A percentile compares a stretch with the other conserved stretches of the same genome.
Conservation (phyloP, 2,329 filamentous ascomycete genomes). For the Monosporascus ibericus region DNA sequence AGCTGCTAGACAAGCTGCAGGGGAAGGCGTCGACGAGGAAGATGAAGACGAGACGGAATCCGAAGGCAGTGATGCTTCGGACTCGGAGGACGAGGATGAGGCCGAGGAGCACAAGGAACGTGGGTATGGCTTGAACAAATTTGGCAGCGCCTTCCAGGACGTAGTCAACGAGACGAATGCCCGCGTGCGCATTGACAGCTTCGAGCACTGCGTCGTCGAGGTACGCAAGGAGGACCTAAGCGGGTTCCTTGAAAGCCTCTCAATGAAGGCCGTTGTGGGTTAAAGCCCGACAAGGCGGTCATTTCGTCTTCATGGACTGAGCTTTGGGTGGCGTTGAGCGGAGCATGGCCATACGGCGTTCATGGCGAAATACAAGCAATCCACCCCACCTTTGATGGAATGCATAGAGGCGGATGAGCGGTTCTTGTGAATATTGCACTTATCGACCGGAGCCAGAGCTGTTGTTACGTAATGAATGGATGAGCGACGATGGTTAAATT, state of each 20-base stretch:
- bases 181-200: constrained; percentile 86
- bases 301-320: neutral
- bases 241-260: constrained; percentile 85
- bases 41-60: constrained; percentile 43
- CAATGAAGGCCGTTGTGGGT: constrained; percentile 79
- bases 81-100: constrained; percentile 46
- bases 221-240: constrained; percentile 93
- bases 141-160: constrained; percentile 92
- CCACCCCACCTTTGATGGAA: neutral
- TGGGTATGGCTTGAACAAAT: constrained; percentile 77
- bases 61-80: constrained; percentile 44
- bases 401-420: neutral
- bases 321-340: neutral
- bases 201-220: constrained; percentile 95
- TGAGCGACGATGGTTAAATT: neutral
- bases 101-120: constrained; percentile 48
- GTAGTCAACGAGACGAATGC: constrained; percentile 89
- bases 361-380: neutral
- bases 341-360: neutral
- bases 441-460: neutral
- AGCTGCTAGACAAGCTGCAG: constrained; percentile 48
- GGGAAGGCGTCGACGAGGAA: constrained; percentile 41
- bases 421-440: neutral
- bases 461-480: neutral
- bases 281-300: constrained; percentile 24